Evolutionary conservation across 2,329 filamentous ascomycete species (phyloP), one percentile per base, ranked within the genome.

Genomic region (Talaromyces pinophilus): DNA sequence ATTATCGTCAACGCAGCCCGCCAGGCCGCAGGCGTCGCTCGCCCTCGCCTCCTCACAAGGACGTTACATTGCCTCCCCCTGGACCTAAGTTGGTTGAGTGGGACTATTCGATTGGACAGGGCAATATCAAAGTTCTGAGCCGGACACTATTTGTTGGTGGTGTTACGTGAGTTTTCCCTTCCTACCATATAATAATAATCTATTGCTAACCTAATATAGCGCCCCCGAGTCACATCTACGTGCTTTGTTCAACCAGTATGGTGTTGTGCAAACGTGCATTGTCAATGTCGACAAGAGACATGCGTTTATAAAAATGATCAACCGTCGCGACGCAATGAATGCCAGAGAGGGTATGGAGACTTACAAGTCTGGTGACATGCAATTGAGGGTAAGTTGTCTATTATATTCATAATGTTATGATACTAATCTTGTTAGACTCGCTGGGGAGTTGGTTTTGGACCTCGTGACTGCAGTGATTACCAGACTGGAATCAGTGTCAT

Each of bases 231-330:
- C 85, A 66, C 93, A 98, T 76, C 85, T 99, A 63, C 89, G 93
- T 63, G 82, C 82, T 61, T 88, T 96, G 54, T 99, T 99, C 78
- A 84, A 83, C 73, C 88, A 88, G 55, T 97, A 89, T 75, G 95
- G 95, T 67, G 84, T 89, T 63, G 95, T 99, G 3, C 95, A 99
- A 79, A 97, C 94, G 1, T 98, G 94, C 80, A 99, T 99, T 70
- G 93, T 97, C 71, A 98, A 99, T 81, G 91, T 92, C 74, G 95
- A 99, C 75, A 99, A 98, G 82, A 91, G 95, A 19, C 95, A 99
- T 79, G 95, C 95, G 5, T 99, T 99, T 77, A 94, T 99, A 74
- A 99, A 99, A 82, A 99, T 99, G 95, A 87, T 95, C 71, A 95
- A 88, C 69, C 92, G 96, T 44, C 85, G 88, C 69, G 92, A 97